Conservation (phyloP, 2,329 filamentous ascomycete species). For the Botrytis pseudocinerea region DNA sequence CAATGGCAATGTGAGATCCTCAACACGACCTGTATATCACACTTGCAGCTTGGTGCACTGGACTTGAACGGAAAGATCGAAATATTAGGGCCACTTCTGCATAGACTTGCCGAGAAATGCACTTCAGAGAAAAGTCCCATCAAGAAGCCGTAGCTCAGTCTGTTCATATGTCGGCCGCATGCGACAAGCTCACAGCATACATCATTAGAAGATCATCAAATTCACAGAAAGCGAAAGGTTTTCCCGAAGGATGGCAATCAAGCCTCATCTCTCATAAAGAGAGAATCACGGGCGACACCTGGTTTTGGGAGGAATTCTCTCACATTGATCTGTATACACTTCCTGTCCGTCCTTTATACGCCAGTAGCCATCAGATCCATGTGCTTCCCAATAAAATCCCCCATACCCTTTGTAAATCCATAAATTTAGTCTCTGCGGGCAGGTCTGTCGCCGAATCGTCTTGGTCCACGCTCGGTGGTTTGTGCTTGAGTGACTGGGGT, state of each 20-base stretch:
- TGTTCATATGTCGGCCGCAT: background rate
- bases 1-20: background rate
- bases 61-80: background rate
- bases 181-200: constrained; percentile 1
- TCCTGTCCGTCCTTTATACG: constrained; percentile 39
- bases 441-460: constrained; percentile 71
- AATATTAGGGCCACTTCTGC: background rate
- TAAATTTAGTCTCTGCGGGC: constrained; percentile 47
- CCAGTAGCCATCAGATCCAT: constrained; percentile 38
- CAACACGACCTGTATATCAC: background rate
- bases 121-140: background rate
- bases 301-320: constrained; percentile 57
- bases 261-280: constrained; percentile 68
- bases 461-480: constrained; percentile 70
- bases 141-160: background rate
- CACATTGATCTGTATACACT: constrained; percentile 56
- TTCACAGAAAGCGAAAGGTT: constrained; percentile 8
- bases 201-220: constrained; percentile 25
- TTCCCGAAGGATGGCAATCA: constrained; percentile 71
- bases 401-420: constrained; percentile 27
- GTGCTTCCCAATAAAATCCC: constrained; percentile 31
- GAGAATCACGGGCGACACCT: constrained; percentile 87
- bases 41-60: background rate
- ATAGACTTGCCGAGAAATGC: background rate
- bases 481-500: constrained; percentile 88